These are phyloP conservation scores for Saturnispora saitoi DNA, from an alignment of 805 yeast species.

Conservation along the genomic window DNA sequence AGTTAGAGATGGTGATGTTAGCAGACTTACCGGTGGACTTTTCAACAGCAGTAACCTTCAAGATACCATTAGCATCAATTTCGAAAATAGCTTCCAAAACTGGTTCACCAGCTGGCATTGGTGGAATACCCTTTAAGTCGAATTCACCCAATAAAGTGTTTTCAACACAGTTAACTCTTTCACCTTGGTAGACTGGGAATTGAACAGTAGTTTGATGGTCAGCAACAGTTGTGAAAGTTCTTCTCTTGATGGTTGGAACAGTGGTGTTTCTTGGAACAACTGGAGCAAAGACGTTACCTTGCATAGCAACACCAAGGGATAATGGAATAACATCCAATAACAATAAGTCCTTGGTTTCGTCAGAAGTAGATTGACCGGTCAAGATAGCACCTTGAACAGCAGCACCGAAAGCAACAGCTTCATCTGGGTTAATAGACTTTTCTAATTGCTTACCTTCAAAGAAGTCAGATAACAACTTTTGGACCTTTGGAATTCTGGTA, in stretches of 20 bases:
- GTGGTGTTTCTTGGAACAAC: conserved; percentile 99
- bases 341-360: conserved; percentile 90
- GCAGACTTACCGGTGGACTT: conserved; percentile 98
- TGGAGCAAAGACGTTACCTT: conserved; percentile 98
- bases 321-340: conserved; percentile 96
- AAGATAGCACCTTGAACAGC: conserved; percentile 99
- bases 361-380: conserved; percentile 84
- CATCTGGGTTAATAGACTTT: conserved; percentile 97
- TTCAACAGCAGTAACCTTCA: conserved; percentile 98
- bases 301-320: conserved; percentile 99
- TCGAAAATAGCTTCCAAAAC: conserved; percentile 98
- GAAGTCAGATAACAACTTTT: conserved; percentile 87
- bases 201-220: conserved; percentile 98
- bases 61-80: conserved; percentile 99
- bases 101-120: conserved; percentile 98
- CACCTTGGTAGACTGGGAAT: conserved; percentile 99
- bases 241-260: conserved; percentile 97
- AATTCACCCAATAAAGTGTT: conserved; percentile 97
- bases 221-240: conserved; percentile 97
- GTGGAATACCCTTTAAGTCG: conserved; percentile 96
- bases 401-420: conserved; percentile 99
- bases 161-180: conserved; percentile 97
- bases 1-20: conserved; percentile 97
- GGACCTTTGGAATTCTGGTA: conserved; percentile 98
- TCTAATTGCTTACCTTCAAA: conserved; percentile 95